Percentiles rank a stretch among this genome's conserved stretches.
phyloP scores from a whole-genome alignment of 1,284 basidiomycete genomes.

The Apiotrichum gamsii region DNA sequence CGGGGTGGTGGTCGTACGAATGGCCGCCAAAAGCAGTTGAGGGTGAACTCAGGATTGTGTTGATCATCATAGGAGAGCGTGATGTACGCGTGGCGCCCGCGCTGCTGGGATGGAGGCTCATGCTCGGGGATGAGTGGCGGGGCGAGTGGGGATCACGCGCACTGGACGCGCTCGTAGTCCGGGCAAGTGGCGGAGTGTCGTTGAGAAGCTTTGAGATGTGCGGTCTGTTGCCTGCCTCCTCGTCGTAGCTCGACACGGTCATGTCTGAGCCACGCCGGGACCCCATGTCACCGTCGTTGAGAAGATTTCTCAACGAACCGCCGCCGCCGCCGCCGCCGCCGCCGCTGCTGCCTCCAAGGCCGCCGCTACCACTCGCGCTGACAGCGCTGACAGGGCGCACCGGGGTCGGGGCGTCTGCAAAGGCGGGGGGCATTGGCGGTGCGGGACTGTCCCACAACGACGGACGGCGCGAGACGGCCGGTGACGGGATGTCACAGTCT shows the following conservation, averaged over 20 bases:
- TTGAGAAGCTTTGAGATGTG: constrained; percentile 30
- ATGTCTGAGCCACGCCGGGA: constrained; percentile 10
- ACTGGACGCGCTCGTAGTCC: constrained; percentile 3
- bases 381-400: not conserved
- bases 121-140: constrained; percentile 9
- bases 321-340: constrained; percentile 3
- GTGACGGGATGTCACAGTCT: constrained; percentile 41
- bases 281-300: constrained; percentile 10
- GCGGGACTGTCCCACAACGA: constrained; percentile 10
- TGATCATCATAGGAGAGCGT: constrained; percentile 11
- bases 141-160: constrained; percentile 1
- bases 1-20: not conserved
- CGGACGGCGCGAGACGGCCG: constrained; percentile 20
- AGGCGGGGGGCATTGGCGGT: constrained; percentile 7
- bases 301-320: constrained; percentile 6
- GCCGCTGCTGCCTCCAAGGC: no score
- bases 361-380: no score
- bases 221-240: constrained; percentile 7
- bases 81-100: constrained; percentile 1
- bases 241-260: constrained; percentile 12
- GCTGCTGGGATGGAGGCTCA: constrained; percentile 4
- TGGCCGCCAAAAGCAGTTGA: not conserved
- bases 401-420: not conserved
- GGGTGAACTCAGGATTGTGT: not conserved
- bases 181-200: constrained; percentile 8